Conservation (phyloP, 2,329 filamentous ascomycete species). For the Neofusicoccum umdonicola region DNA sequence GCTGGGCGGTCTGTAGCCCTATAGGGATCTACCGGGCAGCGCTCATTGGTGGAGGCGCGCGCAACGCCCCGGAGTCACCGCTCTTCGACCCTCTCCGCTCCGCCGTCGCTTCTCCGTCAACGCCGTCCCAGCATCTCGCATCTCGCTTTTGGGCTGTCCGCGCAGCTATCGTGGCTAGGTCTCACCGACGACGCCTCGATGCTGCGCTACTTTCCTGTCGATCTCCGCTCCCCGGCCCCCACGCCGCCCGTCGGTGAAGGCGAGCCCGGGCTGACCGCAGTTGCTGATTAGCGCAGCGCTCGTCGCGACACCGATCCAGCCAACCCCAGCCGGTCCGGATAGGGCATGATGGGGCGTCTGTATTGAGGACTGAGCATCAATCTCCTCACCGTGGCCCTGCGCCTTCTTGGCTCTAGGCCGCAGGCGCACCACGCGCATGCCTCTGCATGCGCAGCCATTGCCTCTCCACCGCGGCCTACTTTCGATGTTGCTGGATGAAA, state of each 20-base stretch:
- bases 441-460: background rate
- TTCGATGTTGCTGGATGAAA: background rate
- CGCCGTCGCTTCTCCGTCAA: background rate
- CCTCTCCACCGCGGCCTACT: background rate
- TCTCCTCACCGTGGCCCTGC: background rate
- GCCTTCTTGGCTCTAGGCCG: background rate
- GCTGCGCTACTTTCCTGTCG: background rate
- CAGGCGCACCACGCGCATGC: background rate
- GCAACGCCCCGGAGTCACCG: background rate
- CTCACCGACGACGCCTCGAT: background rate
- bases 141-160: background rate
- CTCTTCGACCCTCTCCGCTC: background rate
- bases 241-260: conserved; percentile 14
- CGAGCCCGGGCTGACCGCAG: conserved; percentile 12
- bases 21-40: background rate
- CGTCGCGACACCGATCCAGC: background rate
- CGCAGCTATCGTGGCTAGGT: background rate
- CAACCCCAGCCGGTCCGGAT: background rate
- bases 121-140: background rate
- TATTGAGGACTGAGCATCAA: background rate
- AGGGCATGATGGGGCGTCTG: conserved; percentile 2
- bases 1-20: background rate
- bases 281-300: background rate
- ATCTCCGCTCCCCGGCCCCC: conserved; percentile 6
- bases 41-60: background rate